These are phyloP conservation scores for Pythium vanterpoolii DNA, from an alignment of 352 stramenopile species.

Conservation along the genomic window DNA sequence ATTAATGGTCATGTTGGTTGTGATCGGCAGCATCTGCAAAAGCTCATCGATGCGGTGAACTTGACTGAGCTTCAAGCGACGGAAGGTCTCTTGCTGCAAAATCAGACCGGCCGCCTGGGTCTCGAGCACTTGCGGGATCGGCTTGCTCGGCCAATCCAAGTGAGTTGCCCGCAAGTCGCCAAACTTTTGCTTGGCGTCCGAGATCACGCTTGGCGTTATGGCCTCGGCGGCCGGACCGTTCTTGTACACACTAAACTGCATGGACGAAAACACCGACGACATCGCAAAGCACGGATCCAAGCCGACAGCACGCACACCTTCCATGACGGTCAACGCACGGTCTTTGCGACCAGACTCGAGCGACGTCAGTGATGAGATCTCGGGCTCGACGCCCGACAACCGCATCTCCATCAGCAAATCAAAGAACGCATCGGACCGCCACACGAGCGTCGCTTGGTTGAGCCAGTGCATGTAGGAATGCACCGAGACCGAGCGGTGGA, in stretches of 20 bases:
- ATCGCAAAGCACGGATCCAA: constrained; percentile 85
- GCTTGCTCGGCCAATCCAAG: constrained; percentile 70
- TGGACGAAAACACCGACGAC: constrained; percentile 80
- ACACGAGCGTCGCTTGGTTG: constrained; percentile 71
- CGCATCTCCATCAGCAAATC: constrained; percentile 87
- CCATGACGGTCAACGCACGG: constrained; percentile 83
- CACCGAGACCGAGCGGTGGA: constrained; percentile 54
- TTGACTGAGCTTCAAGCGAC: constrained; percentile 74
- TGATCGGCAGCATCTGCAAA: constrained; percentile 83
- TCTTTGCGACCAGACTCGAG: constrained; percentile 83
- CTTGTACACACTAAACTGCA: constrained; percentile 67
- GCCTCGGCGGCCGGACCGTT: constrained; percentile 55
- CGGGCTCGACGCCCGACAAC: constrained; percentile 69
- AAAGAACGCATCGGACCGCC: constrained; percentile 80
- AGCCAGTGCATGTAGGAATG: constrained; percentile 87
- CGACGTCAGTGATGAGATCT: constrained; percentile 82
- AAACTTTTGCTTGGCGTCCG: constrained; percentile 56
- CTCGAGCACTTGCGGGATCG: constrained; percentile 79
- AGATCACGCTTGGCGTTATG: constrained; percentile 48
- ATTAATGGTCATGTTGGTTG: constrained; percentile 86
- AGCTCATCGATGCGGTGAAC: constrained; percentile 81
- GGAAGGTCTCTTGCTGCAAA: constrained; percentile 83
- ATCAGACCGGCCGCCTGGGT: constrained; percentile 77
- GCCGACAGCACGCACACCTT: constrained; percentile 77
- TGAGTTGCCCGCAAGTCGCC: constrained; percentile 46